phyloP scores from a whole-genome alignment of 805 yeast genomes.

The Myxozyma mucilagina region DNA sequence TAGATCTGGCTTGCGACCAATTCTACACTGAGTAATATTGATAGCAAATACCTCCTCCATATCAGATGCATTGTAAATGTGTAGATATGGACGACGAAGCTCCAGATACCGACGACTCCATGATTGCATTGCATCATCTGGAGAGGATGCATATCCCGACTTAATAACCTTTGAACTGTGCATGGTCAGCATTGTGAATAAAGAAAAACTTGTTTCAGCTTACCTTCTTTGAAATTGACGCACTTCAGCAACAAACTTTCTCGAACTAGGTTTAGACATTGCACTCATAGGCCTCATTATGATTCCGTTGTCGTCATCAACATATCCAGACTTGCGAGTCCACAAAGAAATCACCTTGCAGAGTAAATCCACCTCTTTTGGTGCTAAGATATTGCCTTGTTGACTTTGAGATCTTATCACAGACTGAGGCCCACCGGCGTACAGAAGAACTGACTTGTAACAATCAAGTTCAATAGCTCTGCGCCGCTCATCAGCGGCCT shows the following conservation, averaged over 20 bases:
- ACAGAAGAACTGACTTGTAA: slow-evolving; percentile 9
- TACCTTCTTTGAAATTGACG: slow-evolving; percentile 22
- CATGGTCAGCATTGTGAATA: not conserved
- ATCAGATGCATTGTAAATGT: slow-evolving; percentile 10
- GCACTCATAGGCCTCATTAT: not conserved
- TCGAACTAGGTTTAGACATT: slow-evolving; percentile 11
- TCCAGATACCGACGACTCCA: slow-evolving; percentile 26
- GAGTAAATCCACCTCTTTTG: slow-evolving; percentile 3
- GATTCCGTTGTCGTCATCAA: not conserved
- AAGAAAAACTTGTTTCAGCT: not conserved
- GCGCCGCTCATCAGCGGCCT: not conserved
- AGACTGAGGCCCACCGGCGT: not conserved
- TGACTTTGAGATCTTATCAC: not conserved
- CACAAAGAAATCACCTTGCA: slow-evolving; percentile 3
- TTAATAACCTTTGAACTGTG: slow-evolving; percentile 8
- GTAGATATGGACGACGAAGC: slow-evolving; percentile 28
- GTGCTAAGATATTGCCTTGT: not conserved
- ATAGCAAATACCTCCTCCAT: slow-evolving; percentile 22
- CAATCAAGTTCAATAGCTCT: slow-evolving; percentile 7
- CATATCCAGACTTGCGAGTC: slow-evolving; percentile 11
- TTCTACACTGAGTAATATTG: slow-evolving; percentile 23
- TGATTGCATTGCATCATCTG: slow-evolving; percentile 24
- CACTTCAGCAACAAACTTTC: slow-evolving; percentile 26
- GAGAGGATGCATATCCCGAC: slow-evolving; percentile 18
- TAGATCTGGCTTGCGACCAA: slow-evolving; percentile 26